Percentiles rank a stretch among this genome's conserved stretches.
phyloP scores from a whole-genome alignment of 2,329 filamentous ascomycete genomes.

The Penicillium frequentans region DNA sequence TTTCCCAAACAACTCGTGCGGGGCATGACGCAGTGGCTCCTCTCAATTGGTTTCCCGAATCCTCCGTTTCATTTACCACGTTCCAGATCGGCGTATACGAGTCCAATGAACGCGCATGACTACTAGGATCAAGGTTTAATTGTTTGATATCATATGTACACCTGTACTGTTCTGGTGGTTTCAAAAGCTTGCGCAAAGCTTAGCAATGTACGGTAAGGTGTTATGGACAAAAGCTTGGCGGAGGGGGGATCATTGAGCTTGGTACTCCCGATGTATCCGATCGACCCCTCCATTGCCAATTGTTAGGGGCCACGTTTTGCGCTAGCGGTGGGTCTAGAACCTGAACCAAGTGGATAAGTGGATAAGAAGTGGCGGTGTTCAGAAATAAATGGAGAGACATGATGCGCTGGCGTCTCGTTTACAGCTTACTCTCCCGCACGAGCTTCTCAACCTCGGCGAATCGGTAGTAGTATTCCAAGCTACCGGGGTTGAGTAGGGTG shows the following conservation, averaged over 20 bases:
- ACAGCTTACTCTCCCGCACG: conserved; percentile 19
- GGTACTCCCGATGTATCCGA: conserved; percentile 13
- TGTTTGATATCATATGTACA: not conserved
- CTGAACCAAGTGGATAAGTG: not conserved
- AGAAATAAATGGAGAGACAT: not conserved
- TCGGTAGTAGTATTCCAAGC: conserved; percentile 74
- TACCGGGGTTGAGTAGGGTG: conserved; percentile 73
- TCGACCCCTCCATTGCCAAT: conserved; percentile 1
- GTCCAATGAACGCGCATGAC: not conserved
- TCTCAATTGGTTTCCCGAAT: not conserved
- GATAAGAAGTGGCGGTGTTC: not conserved
- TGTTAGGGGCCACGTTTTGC: conserved; percentile 3
- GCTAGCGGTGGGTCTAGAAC: conserved; percentile 3
- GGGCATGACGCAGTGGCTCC: not conserved
- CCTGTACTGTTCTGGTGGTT: too few relatives aligned
- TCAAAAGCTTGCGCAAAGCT: conserved; percentile 15
- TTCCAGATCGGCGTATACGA: not conserved
- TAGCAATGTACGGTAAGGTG: too few relatives aligned
- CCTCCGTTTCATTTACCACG: not conserved
- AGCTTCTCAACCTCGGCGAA: conserved; percentile 70
- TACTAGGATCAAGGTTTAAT: not conserved
- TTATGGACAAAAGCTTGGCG: conserved; percentile 23
- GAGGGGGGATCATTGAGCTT: not conserved
- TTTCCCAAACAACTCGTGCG: too few relatives aligned
- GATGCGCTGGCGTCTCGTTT: not conserved